Conservation (phyloP, 2,329 filamentous ascomycete genomes). For the Hymenoscyphus scutula region DNA sequence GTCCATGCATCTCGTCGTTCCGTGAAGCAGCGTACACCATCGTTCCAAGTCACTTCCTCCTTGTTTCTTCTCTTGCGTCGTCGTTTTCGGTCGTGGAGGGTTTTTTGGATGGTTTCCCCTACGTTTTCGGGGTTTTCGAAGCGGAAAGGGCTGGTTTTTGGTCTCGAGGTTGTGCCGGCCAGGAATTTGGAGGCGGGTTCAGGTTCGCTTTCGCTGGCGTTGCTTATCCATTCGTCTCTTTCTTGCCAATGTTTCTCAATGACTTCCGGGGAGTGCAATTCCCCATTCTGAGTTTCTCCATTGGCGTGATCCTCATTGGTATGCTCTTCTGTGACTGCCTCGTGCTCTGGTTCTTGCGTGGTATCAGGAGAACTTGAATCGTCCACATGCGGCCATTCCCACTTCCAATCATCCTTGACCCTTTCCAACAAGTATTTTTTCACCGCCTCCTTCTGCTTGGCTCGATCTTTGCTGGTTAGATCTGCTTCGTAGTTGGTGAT, state of each 20-base stretch:
- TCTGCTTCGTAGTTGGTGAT: slow-evolving; percentile 55
- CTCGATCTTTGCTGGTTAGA: slow-evolving; percentile 59
- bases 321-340: neutral
- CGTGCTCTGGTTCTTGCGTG: neutral
- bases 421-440: slow-evolving; percentile 53
- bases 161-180: slow-evolving; percentile 14
- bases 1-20: slow-evolving; percentile 82
- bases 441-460: slow-evolving; percentile 62
- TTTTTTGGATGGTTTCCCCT: slow-evolving; percentile 30
- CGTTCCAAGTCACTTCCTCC: slow-evolving; percentile 73
- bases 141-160: slow-evolving; percentile 34
- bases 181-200: slow-evolving; percentile 19
- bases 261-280: slow-evolving; percentile 4
- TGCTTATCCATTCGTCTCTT: slow-evolving; percentile 37
- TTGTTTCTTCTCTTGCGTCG: slow-evolving; percentile 48
- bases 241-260: slow-evolving; percentile 29
- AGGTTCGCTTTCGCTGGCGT: slow-evolving; percentile 29
- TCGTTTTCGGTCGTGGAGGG: slow-evolving; percentile 39
- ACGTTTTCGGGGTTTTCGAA: slow-evolving; percentile 43
- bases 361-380: neutral
- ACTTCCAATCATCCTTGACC: slow-evolving; percentile 60
- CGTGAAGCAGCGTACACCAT: slow-evolving; percentile 76
- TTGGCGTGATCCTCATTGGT: neutral
- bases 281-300: no score
- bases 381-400: slow-evolving; percentile 49